These are phyloP conservation scores for Crucihimalaya himalaica DNA, from an alignment of 345 rosid species.

Conservation along the genomic window DNA sequence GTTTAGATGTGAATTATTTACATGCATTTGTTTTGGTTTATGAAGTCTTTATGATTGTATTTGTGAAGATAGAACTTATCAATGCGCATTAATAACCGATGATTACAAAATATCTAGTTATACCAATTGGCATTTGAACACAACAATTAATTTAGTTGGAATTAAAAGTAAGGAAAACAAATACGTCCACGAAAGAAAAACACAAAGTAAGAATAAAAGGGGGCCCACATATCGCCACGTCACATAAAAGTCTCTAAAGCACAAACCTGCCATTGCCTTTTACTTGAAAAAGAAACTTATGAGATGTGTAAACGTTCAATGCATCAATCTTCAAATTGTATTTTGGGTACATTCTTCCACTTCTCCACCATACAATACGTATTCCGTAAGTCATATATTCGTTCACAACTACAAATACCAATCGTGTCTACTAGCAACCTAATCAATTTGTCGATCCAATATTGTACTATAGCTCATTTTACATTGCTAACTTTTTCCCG, in stretches of 20 bases:
- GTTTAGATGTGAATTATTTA: background rate
- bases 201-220: conserved; percentile 15
- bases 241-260: conserved; percentile 21
- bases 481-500: background rate
- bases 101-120: background rate
- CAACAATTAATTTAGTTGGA: background rate
- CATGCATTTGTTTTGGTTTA: conserved; percentile 6
- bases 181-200: conserved; percentile 13
- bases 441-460: background rate
- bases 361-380: conserved; percentile 31
- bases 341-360: conserved; percentile 22
- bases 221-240: conserved; percentile 21
- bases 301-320: conserved; percentile 31
- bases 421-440: background rate
- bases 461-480: background rate
- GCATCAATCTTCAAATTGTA: conserved; percentile 28
- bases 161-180: conserved; percentile 10
- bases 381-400: conserved; percentile 20
- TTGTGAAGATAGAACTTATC: background rate
- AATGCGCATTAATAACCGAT: conserved; percentile 5
- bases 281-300: conserved; percentile 24
- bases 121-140: background rate
- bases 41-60: background rate
- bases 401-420: conserved; percentile 25
- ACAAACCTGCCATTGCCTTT: conserved; percentile 33